Evolutionary conservation across 495 filamentous ascomycete genomes (phyloP), one percentile per base, ranked within the genome.

Genomic region (Oleoguttula mirabilis): DNA sequence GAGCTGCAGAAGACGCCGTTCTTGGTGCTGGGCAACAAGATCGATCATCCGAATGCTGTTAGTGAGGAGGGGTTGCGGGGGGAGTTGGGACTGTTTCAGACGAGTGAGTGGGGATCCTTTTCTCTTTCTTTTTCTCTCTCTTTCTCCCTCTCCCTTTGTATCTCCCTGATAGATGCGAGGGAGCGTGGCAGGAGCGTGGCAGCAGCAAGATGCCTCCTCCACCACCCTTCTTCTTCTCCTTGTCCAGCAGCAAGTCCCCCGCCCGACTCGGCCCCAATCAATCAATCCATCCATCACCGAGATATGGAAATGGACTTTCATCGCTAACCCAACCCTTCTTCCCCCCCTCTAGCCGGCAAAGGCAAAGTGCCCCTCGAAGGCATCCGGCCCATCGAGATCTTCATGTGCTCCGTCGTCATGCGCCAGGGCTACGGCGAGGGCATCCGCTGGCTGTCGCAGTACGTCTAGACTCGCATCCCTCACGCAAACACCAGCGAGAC

Each of bases 371-470:
- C 84, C 43, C 71, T 94, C 51, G 88, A 98, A 68, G 84, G 83
- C 20, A 92, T 94, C 63, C 72, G 90, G 45, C 87, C 90, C 10
- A 90, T 96, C 59, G 90, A 98, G 74, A 80, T 95, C 37, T 95
- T 95, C 67, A 94, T 95, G 88, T 95, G 88, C 73, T 88, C 82
- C 56, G 86, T 95, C 57, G 86, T 94, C 41, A 94, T 94, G 90
- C 73, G 88, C 61, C 88, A 95, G 66, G 88, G 82, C 34, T 87
- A 87, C 57, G 80, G 82, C 38, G 81, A 87, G 56, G 81, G 69
- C 22, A 81, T 87, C 55, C 70, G 79, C 58, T 87, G 81, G 81
- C 23, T 56, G 45, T 47, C 41, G 15, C 52, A 55, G 36, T 55
- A 55, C 27, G 52, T 55, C 21, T 55, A 50, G 41, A n/a, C n/a